Percentiles rank a stretch among this genome's conserved stretches.
These are phyloP conservation scores for Oemleria cerasiformis DNA, from an alignment of 306 rosid species.

Conservation along the genomic window DNA sequence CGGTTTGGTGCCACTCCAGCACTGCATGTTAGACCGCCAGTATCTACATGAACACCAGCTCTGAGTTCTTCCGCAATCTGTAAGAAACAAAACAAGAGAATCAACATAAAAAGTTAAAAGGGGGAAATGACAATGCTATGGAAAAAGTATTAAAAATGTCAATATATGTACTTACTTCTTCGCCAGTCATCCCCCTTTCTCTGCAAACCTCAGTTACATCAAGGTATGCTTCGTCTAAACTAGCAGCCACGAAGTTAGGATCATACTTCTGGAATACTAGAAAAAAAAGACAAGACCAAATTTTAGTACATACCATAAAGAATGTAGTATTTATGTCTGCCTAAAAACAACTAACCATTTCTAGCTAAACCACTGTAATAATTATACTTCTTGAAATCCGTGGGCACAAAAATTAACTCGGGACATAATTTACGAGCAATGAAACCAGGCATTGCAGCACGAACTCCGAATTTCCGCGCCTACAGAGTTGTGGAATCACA, in stretches of 20 bases:
- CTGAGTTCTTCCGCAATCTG: slow-evolving; percentile 86
- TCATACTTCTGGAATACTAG: slow-evolving; percentile 79
- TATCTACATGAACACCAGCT: slow-evolving; percentile 61
- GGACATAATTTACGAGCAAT: slow-evolving; percentile 88
- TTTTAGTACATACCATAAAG: slow-evolving; percentile 17
- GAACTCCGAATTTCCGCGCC: slow-evolving; percentile 94
- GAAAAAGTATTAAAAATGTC: not conserved
- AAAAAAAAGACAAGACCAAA: slow-evolving; percentile 19
- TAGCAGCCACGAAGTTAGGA: slow-evolving; percentile 80
- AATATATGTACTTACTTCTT: slow-evolving; percentile 46
- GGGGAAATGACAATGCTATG: not conserved
- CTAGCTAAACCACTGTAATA: slow-evolving; percentile 70
- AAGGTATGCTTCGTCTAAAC: slow-evolving; percentile 94
- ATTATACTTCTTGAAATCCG: slow-evolving; percentile 78
- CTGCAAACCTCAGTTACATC: slow-evolving; percentile 81
- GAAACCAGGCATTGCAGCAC: slow-evolving; percentile 99
- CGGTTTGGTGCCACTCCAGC: slow-evolving; percentile 97
- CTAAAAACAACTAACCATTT: slow-evolving; percentile 48
- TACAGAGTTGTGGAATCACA: slow-evolving; percentile 25
- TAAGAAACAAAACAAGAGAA: slow-evolving; percentile 14
- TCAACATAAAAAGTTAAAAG: slow-evolving; percentile 16
- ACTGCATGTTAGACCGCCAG: slow-evolving; percentile 93
- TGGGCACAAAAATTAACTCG: slow-evolving; percentile 70
- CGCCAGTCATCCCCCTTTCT: slow-evolving; percentile 55
- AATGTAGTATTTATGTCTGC: slow-evolving; percentile 2